These are phyloP conservation scores for Zizania palustris DNA, from an alignment of 202 grass and related monocot species.

Conservation along the genomic window DNA sequence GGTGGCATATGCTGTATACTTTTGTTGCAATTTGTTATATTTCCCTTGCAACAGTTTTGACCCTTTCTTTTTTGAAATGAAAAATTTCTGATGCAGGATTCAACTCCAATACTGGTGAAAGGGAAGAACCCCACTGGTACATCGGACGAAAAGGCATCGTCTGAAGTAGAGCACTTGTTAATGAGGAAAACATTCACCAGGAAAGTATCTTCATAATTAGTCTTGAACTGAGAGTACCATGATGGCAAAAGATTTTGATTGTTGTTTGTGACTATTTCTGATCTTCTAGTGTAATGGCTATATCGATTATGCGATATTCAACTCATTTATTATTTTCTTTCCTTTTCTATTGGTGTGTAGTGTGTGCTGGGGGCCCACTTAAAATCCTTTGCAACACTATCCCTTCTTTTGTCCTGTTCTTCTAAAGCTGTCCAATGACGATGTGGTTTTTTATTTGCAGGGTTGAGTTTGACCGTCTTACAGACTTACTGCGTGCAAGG, in stretches of 20 bases:
- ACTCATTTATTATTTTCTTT: too few species aligned
- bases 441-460: conserved; percentile 29
- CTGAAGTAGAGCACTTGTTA: conserved; percentile 81
- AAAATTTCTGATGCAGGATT: conserved; percentile 37
- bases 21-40: background rate
- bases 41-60: background rate
- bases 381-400: background rate
- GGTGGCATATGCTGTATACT: conserved; percentile 6
- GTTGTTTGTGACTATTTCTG: conserved; percentile 2
- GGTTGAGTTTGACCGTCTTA: conserved; percentile 62
- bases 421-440: conserved; percentile 27
- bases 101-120: conserved; percentile 27
- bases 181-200: conserved; percentile 79
- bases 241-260: background rate
- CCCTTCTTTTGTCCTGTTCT: background rate
- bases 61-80: conserved; percentile 9
- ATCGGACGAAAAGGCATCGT: conserved; percentile 43
- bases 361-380: background rate
- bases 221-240: conserved; percentile 23
- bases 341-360: too few species aligned
- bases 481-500: conserved; percentile 57
- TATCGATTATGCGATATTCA: background rate
- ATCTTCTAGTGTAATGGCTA: conserved; percentile 4
- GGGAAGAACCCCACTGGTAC: conserved; percentile 19
- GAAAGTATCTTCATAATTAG: conserved; percentile 44